These are phyloP conservation scores for Allium fistulosum DNA, from an alignment of 106 monocot genomes.

Conservation along the genomic window DNA sequence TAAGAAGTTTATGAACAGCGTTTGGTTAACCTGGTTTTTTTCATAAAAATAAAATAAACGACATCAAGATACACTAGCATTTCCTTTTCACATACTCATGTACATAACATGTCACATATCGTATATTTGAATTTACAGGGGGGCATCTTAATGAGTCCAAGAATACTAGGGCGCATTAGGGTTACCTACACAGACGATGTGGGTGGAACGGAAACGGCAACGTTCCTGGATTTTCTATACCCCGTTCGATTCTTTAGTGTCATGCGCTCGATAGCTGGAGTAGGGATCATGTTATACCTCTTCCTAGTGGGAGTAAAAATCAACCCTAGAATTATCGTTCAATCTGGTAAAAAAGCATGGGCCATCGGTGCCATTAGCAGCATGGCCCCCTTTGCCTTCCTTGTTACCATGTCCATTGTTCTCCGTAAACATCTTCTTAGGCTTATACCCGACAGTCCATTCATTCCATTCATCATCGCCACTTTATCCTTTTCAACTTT, in stretches of 20 bases:
- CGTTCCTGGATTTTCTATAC: neutral
- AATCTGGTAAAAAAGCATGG: conserved; percentile 1
- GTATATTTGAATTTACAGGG: neutral
- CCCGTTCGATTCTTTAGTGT: neutral
- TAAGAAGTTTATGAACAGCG: too few relatives aligned
- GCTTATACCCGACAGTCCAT: neutral
- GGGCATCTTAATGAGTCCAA: conserved; percentile 1
- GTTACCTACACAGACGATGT: neutral
- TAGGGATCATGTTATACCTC: conserved; percentile 31
- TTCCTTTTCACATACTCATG: too few relatives aligned
- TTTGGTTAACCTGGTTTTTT: too few relatives aligned
- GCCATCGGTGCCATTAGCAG: conserved; percentile 14
- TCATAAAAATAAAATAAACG: too few relatives aligned
- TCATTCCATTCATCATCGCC: neutral
- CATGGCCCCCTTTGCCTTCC: conserved; percentile 8
- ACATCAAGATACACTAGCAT: too few relatives aligned
- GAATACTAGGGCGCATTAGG: neutral
- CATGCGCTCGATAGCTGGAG: neutral
- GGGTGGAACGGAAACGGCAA: neutral
- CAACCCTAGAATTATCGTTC: conserved; percentile 4
- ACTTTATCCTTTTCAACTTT: conserved; percentile 12
- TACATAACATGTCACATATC: too few relatives aligned
- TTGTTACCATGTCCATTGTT: neutral
- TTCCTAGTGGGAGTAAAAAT: conserved; percentile 40
- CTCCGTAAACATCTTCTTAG: neutral